Base-by-base conservation (phyloP, 495 filamentous ascomycete species). In the Lindgomyces ingoldianus region DNA sequence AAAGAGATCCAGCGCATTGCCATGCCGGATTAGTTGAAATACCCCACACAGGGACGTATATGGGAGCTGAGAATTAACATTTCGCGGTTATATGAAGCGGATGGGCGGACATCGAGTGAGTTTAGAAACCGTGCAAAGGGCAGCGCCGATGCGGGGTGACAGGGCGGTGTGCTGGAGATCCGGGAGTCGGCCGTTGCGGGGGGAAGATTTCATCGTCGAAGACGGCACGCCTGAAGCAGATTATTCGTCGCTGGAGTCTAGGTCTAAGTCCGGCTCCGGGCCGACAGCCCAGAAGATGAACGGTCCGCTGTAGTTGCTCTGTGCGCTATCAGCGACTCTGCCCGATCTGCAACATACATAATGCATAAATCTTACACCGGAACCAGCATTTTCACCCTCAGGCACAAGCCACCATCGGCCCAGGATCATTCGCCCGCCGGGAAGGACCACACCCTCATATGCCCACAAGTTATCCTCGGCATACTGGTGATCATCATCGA, bases 221-320 rank as follows among this genome's bases (percentile, higher is more conserved):
- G n/a, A n/a, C n/a, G n/a, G n/a, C n/a, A n/a, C n/a, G n/a, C n/a
- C n/a, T n/a, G n/a, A n/a, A n/a, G n/a, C n/a, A n/a, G n/a, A n/a
- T n/a, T n/a, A n/a, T n/a, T n/a, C n/a, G n/a, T 56, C 53, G 52
- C 1, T n/a, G 21, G 63, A 6, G 33, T 39, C 49, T 25, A 19
- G 60, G 24, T 19, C 53, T 24, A 68, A 18, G n/a, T 26, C 46
- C n/a, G 27, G 21, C 9, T 45, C 41, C 52, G 57, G 21, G n/a
- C 75, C 71, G 16, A 79, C 73, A 41, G 78, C 79, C 83, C 83
- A 85, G 55, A 81, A 81, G 44, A 85, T 79, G 60, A 85, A 85
- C 4, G 81, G 83, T 0, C 83, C 83, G 30, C 42, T 26, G 39
- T 62, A 33, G 4, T 62, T 47, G 21, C 12, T 4, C 46, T 60